Evolutionary conservation across 345 rosid genomes (phyloP).

Genomic region (Hypericum androsaemum): DNA sequence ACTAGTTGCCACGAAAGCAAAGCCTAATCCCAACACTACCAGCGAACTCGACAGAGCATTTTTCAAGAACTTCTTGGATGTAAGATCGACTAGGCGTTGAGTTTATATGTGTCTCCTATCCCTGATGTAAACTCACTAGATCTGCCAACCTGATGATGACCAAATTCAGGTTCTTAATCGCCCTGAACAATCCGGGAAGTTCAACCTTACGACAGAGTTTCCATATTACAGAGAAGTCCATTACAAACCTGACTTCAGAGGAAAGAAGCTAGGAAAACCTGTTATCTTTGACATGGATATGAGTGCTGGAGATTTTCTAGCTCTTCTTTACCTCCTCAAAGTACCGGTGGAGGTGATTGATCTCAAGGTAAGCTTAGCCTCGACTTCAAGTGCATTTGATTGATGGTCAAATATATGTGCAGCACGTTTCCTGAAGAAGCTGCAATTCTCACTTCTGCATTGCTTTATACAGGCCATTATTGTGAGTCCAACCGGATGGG

Average conservation of each 20-base stretch:
- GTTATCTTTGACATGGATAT: slow-evolving; percentile 88
- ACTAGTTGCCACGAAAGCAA: slow-evolving; percentile 72
- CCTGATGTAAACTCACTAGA: background rate
- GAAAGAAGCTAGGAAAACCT: slow-evolving; percentile 51
- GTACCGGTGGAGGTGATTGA: slow-evolving; percentile 57
- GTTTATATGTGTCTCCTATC: background rate
- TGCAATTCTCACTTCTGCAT: background rate
- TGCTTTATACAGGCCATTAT: slow-evolving; percentile 51
- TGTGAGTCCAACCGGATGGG: slow-evolving; percentile 89
- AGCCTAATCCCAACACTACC: slow-evolving; percentile 31
- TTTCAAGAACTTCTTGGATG: slow-evolving; percentile 70
- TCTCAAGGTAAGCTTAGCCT: slow-evolving; percentile 41
- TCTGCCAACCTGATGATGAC: too few species aligned
- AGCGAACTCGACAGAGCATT: slow-evolving; percentile 56
- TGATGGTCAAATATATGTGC: background rate
- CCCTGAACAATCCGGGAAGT: slow-evolving; percentile 52
- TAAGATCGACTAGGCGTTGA: slow-evolving; percentile 23
- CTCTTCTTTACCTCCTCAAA: slow-evolving; percentile 79
- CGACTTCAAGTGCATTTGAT: background rate
- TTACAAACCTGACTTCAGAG: slow-evolving; percentile 46
- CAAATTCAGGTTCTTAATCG: slow-evolving; percentile 49
- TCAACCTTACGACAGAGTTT: slow-evolving; percentile 62
- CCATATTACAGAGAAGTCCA: slow-evolving; percentile 56
- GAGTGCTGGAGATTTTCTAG: slow-evolving; percentile 86
- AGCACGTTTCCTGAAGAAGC: background rate